A percentile compares a stretch with the other conserved stretches of the same genome.
Conservation (phyloP, 257 asterid species). For the Primulina huaijiensis region DNA sequence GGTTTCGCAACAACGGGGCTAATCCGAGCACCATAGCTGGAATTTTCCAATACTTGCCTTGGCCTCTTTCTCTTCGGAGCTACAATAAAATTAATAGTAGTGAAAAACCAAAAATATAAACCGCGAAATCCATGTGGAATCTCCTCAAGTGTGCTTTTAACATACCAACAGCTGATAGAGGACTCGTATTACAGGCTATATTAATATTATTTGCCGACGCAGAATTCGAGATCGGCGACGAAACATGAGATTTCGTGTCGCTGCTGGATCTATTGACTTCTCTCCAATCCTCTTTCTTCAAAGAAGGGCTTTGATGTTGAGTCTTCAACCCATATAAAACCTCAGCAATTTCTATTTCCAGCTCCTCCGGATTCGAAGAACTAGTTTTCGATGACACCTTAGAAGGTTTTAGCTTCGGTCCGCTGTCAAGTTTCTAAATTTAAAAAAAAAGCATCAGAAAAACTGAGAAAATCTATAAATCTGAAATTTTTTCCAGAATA, state of each 20-base stretch:
- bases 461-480: background rate
- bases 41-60: constrained; percentile 60
- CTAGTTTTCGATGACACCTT: constrained; percentile 60
- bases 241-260: constrained; percentile 50
- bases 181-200: constrained; percentile 40
- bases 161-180: constrained; percentile 77
- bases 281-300: constrained; percentile 65
- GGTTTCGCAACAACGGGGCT: constrained; percentile 48
- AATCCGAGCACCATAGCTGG: constrained; percentile 42
- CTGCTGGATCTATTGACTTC: constrained; percentile 59
- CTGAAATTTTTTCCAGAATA: background rate
- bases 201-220: constrained; percentile 33
- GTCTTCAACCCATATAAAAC: constrained; percentile 81
- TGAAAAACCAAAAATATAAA: background rate
- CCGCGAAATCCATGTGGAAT: background rate
- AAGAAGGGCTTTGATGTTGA: constrained; percentile 67
- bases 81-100: constrained; percentile 19
- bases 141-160: background rate
- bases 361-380: constrained; percentile 77
- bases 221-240: constrained; percentile 71
- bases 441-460: constrained; percentile 4
- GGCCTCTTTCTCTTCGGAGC: constrained; percentile 92
- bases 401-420: constrained; percentile 71
- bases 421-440: constrained; percentile 51
- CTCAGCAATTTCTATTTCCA: constrained; percentile 95